Evolutionary conservation across 257 asterid species (phyloP).

Genomic region (Buddleja alternifolia): DNA sequence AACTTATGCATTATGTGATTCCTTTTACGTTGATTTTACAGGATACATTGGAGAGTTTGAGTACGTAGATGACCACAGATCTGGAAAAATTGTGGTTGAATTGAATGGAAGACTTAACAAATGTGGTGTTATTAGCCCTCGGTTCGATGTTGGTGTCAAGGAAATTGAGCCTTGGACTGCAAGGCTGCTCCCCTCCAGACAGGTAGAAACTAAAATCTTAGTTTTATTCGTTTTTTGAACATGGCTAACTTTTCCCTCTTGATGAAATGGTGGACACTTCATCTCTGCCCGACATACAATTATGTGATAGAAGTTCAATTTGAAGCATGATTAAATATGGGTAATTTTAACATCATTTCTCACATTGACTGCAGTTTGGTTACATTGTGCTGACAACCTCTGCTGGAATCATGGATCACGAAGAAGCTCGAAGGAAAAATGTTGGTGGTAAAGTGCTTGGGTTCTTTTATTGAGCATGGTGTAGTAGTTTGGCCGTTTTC

Average conservation of each 20-base stretch:
- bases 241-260: neutral
- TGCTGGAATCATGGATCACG: constrained; percentile 50
- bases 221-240: neutral
- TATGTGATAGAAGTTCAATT: neutral
- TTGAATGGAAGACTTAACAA: constrained; percentile 47
- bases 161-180: constrained; percentile 54
- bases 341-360: neutral
- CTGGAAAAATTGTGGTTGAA: constrained; percentile 48
- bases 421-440: constrained; percentile 45
- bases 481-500: neutral
- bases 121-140: constrained; percentile 50
- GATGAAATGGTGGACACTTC: neutral
- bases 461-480: constrained; percentile 37
- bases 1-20: neutral
- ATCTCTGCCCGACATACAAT: neutral
- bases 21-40: neutral
- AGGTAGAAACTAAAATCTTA: constrained; percentile 22
- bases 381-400: constrained; percentile 45
- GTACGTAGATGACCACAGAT: constrained; percentile 49
- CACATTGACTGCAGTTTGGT: constrained; percentile 34
- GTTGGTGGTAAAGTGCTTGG: constrained; percentile 49
- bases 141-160: constrained; percentile 49
- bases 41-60: constrained; percentile 48
- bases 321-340: no score
- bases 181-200: constrained; percentile 45